These are phyloP conservation scores for Priceomyces medius DNA, from an alignment of 805 yeast genomes.

Conservation along the genomic window DNA sequence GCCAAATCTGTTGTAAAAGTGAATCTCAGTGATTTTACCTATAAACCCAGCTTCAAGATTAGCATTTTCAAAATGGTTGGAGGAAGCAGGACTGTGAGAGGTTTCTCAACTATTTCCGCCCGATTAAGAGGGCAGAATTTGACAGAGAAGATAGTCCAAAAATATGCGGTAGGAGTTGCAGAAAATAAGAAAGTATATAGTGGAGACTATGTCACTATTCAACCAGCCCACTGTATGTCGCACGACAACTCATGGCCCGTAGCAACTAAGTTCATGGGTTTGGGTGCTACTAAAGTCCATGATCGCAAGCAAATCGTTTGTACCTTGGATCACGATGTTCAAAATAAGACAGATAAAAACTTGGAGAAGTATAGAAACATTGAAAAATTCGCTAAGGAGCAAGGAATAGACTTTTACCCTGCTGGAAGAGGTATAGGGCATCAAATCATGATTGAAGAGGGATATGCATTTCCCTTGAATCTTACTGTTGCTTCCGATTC, in stretches of 20 bases:
- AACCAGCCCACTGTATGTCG: slow-evolving; percentile 98
- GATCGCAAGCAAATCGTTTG: slow-evolving; percentile 91
- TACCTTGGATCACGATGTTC: slow-evolving; percentile 97
- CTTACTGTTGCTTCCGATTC: slow-evolving; percentile 96
- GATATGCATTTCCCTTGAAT: slow-evolving; percentile 93
- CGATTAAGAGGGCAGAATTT: slow-evolving; percentile 66
- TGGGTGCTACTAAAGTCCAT: slow-evolving; percentile 82
- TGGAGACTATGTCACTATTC: slow-evolving; percentile 94
- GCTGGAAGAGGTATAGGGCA: slow-evolving; percentile 99
- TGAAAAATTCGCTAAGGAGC: slow-evolving; percentile 82
- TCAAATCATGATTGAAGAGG: slow-evolving; percentile 98
- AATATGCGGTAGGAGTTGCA: slow-evolving; percentile 83
- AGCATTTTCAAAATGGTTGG: not conserved
- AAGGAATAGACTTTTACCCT: slow-evolving; percentile 94
- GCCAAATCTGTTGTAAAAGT: not conserved
- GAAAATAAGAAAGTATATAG: slow-evolving; percentile 72
- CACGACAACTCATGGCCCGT: slow-evolving; percentile 99
- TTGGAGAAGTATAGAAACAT: slow-evolving; percentile 84
- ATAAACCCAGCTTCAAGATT: not conserved
- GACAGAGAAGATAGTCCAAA: slow-evolving; percentile 94
- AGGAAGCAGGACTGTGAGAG: slow-evolving; percentile 11
- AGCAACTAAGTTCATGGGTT: slow-evolving; percentile 91
- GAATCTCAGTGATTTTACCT: not conserved
- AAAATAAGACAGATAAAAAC: slow-evolving; percentile 86
- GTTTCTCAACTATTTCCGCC: slow-evolving; percentile 16